These are phyloP conservation scores for Dalechampia spathulata DNA, from an alignment of 441 rosid species.

Conservation along the genomic window DNA sequence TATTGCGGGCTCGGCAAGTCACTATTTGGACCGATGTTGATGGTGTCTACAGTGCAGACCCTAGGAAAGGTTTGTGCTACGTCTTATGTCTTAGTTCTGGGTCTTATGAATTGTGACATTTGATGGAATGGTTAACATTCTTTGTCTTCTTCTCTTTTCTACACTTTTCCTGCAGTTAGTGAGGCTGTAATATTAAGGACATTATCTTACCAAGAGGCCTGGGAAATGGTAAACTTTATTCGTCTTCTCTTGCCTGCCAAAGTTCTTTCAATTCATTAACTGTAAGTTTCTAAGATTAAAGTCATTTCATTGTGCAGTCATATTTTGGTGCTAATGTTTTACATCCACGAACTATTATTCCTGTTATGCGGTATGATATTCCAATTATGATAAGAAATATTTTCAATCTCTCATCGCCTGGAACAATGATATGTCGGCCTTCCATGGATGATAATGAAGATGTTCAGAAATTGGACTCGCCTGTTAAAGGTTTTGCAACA, in stretches of 20 bases:
- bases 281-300: slow-evolving; percentile 21
- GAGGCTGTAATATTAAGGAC: slow-evolving; percentile 84
- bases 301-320: slow-evolving; percentile 51
- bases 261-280: slow-evolving; percentile 11
- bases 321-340: slow-evolving; percentile 97
- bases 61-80: slow-evolving; percentile 99
- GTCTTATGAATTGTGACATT: slow-evolving; percentile 7
- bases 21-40: slow-evolving; percentile 98
- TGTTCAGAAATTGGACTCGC: slow-evolving; percentile 38
- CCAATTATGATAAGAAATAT: slow-evolving; percentile 92
- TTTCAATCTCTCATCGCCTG: slow-evolving; percentile 82
- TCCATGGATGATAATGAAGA: slow-evolving; percentile 40
- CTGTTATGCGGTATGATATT: slow-evolving; percentile 86
- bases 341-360: slow-evolving; percentile 96
- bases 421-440: slow-evolving; percentile 74
- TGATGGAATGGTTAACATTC: slow-evolving; percentile 4
- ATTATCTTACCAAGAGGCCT: slow-evolving; percentile 93
- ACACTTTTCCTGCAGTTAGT: slow-evolving; percentile 59
- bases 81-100: not conserved
- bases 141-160: not conserved
- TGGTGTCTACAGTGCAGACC: slow-evolving; percentile 97
- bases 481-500: slow-evolving; percentile 91
- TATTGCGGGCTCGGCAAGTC: slow-evolving; percentile 71
- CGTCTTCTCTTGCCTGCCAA: slow-evolving; percentile 12
- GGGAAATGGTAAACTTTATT: slow-evolving; percentile 83